Evolutionary conservation across 768 basidiomycete species (phyloP), one percentile per base, ranked within the genome.

Genomic region (Asterophora parasitica): DNA sequence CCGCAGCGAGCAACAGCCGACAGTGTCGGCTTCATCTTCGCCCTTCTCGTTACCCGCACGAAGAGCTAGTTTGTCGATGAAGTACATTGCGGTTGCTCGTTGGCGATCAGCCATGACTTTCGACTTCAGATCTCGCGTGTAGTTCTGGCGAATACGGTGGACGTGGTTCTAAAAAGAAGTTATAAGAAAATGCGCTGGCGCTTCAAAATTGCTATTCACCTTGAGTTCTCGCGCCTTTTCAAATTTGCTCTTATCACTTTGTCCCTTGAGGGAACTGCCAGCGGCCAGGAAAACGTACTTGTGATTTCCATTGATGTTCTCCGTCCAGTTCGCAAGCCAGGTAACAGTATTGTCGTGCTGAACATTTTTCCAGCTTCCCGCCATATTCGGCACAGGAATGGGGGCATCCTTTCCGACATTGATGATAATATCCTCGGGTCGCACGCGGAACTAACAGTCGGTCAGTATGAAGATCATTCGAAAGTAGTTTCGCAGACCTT

Each of bases 21-120:
- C 93, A 0, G 96, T 99, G 64, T 99, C 96, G 1, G 96, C 96
- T 67, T 98, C 96, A 57, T 99, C 96, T 60, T 97, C 96, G 36
- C 95, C 96, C 68, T 99, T 99, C 72, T 99, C 96, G 68, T 98
- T 98, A 54, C 96, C 96, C 39, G 94, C 94, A 77, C 96, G 90
- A 65, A 99, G 87, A 30, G 96, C 96, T 30, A 97, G 78, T 61
- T 83, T 82, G 68, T 99, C 96, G 60, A 99, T 98, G 70, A 99
- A 92, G 66, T 99, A 99, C 85, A 99, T 89, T 12, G 96, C 89
- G 1, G 95, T 98, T n/a, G 96, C 96, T 19, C 95, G 85, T 67
- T 98, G 95, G 28, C 96, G 85, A 54, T 91, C 87, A 8, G 85
- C 88, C 88, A 92, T 98, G 49, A 92, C 80, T 66, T 96, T 98